Evolutionary conservation across 768 basidiomycete species (phyloP).

Genomic region (Psilocybe tampanensis): DNA sequence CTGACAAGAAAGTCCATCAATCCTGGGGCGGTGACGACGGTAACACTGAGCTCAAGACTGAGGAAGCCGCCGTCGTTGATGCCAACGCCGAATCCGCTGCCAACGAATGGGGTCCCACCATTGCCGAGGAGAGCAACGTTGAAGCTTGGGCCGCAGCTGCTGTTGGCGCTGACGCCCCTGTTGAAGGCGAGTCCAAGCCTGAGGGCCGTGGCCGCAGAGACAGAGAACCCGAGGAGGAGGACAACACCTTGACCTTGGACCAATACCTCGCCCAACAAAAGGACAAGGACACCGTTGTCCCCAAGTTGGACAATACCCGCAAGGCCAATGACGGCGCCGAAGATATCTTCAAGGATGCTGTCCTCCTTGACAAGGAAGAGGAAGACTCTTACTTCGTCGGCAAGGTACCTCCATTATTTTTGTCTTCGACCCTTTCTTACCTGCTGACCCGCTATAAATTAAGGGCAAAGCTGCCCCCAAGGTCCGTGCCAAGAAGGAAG

Average conservation of each 20-base stretch:
- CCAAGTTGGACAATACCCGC: conserved; percentile 77
- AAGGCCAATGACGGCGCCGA: conserved; percentile 84
- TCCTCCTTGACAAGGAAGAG: conserved; percentile 71
- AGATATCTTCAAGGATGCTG: conserved; percentile 70
- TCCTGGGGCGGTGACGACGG: conserved; percentile 96
- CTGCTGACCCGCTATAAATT: conserved; percentile 12
- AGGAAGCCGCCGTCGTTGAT: conserved; percentile 74
- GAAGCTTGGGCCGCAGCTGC: conserved; percentile 28
- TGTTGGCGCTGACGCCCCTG: conserved; percentile 46
- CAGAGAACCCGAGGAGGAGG: conserved; percentile 80
- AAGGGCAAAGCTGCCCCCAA: conserved; percentile 71
- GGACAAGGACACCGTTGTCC: conserved; percentile 60
- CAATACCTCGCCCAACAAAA: conserved; percentile 88
- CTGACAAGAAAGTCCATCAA: conserved; percentile 92
- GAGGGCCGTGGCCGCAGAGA: conserved; percentile 49
- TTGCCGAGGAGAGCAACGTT: conserved; percentile 19
- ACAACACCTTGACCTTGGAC: conserved; percentile 92
- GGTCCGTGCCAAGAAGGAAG: conserved; percentile 76
- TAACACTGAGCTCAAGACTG: conserved; percentile 77
- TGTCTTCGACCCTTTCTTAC: neutral
- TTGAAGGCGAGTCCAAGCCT: conserved; percentile 39
- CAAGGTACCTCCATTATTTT: conserved; percentile 61
- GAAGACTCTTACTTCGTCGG: conserved; percentile 83
- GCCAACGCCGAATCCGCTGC: conserved; percentile 55
- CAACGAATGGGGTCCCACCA: conserved; percentile 45